Percentiles rank a stretch among this genome's conserved stretches.
Evolutionary conservation across 306 rosid species (phyloP).

Genomic region (Macrotyloma uniflorum): DNA sequence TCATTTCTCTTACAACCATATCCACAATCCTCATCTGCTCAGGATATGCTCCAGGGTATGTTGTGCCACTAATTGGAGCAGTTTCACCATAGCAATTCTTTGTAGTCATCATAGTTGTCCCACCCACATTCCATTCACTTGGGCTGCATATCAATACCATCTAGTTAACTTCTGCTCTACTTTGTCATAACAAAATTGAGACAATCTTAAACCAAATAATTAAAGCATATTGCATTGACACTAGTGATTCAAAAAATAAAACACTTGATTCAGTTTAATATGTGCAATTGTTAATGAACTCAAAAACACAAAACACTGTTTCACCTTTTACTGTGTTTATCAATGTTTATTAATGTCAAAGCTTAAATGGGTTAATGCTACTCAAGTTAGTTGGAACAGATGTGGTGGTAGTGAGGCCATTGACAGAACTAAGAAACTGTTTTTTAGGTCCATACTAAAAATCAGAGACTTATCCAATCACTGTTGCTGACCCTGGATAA

Average conservation of each 20-base stretch:
- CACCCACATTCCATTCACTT: conserved; percentile 63
- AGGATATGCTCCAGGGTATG: conserved; percentile 50
- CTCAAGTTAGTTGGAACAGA: background rate
- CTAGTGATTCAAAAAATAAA: no score
- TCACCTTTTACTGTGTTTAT: background rate
- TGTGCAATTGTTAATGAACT: no score
- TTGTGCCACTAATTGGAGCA: conserved; percentile 49
- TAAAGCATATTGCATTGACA: background rate
- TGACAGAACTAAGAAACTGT: background rate
- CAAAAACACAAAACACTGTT: no score
- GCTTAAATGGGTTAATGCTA: background rate
- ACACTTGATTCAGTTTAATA: no score
- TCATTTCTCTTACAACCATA: conserved; percentile 63
- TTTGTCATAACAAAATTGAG: background rate
- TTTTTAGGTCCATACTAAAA: background rate
- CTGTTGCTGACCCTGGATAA: background rate
- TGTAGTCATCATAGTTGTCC: conserved; percentile 41
- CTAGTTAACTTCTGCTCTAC: background rate
- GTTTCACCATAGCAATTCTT: conserved; percentile 84
- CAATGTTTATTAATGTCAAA: background rate
- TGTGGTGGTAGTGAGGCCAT: background rate
- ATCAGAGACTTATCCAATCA: background rate
- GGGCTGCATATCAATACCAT: conserved; percentile 54
- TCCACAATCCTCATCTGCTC: conserved; percentile 74
- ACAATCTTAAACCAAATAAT: background rate